A percentile compares a stretch with the other conserved stretches of the same genome.
Conservation (phyloP, 164 flowering plant species). For the Sedum album region DNA sequence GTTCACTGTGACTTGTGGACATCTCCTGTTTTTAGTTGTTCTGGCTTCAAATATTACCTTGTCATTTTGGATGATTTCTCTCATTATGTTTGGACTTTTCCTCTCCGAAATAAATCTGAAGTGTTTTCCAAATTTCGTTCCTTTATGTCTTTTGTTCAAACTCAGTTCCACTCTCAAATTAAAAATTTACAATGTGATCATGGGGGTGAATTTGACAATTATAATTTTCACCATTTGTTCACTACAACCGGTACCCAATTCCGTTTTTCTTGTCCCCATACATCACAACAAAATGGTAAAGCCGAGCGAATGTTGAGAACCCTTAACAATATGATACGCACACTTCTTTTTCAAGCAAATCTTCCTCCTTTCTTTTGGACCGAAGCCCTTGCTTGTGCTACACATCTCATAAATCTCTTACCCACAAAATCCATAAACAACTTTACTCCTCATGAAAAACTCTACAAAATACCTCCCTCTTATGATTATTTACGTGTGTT, state of each 20-base stretch:
- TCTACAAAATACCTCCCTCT: background rate
- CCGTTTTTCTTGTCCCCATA: conserved; percentile 1
- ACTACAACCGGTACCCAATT: background rate
- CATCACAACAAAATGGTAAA: background rate
- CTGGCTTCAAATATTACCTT: background rate
- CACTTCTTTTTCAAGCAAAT: background rate
- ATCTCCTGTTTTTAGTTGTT: background rate
- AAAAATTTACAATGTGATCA: background rate
- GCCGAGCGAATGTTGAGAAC: no score
- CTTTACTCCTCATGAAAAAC: background rate
- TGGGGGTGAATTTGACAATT: conserved; percentile 3
- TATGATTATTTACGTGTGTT: background rate
- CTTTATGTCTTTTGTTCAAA: background rate
- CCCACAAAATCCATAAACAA: no score
- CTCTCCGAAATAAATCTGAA: background rate
- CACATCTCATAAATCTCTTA: background rate
- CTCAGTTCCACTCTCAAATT: background rate
- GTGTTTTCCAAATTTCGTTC: no score
- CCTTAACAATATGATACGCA: background rate
- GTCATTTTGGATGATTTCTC: background rate
- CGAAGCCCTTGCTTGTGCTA: background rate
- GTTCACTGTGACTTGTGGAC: background rate
- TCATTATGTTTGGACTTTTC: background rate
- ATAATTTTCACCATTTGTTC: background rate
- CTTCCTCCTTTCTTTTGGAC: background rate